Conservation (phyloP, 352 stramenopile genomes). For the Blastocystis sp. region DNA sequence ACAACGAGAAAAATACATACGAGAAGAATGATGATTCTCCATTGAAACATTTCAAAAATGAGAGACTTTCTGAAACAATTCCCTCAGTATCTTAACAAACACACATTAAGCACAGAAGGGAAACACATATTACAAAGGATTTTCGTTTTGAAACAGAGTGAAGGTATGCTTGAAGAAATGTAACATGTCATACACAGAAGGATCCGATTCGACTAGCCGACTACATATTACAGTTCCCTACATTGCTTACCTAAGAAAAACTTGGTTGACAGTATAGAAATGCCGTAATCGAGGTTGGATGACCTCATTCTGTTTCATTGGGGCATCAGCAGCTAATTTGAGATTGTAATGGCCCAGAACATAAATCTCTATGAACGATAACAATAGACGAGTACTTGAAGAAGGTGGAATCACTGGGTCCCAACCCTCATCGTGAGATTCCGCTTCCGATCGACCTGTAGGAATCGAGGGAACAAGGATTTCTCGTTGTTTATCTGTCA, state of each 20-base stretch:
- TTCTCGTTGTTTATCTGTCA: neutral
- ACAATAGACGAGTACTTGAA: neutral
- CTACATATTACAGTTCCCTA: neutral
- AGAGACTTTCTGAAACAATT: too few species aligned
- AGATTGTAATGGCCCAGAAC: conserved; percentile 21
- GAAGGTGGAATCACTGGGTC: neutral
- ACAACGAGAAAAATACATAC: neutral
- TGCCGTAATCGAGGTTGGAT: conserved; percentile 8
- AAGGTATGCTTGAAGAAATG: conserved; percentile 66
- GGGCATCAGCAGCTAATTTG: neutral
- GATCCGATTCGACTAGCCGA: neutral
- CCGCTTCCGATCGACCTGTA: neutral
- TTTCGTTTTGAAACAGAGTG: conserved; percentile 15
- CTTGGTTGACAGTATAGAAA: neutral
- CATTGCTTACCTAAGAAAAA: neutral
- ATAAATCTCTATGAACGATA: conserved; percentile 62
- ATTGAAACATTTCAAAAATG: too few species aligned
- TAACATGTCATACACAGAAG: conserved; percentile 15
- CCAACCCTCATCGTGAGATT: neutral
- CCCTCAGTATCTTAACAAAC: neutral
- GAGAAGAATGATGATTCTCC: neutral
- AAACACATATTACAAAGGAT: neutral
- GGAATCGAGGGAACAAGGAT: neutral
- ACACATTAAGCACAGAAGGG: neutral
- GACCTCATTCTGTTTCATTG: neutral